Percentiles rank a stretch among this genome's conserved stretches.
Conservation (phyloP, 257 asterid genomes). For the Solanum habrochaites region DNA sequence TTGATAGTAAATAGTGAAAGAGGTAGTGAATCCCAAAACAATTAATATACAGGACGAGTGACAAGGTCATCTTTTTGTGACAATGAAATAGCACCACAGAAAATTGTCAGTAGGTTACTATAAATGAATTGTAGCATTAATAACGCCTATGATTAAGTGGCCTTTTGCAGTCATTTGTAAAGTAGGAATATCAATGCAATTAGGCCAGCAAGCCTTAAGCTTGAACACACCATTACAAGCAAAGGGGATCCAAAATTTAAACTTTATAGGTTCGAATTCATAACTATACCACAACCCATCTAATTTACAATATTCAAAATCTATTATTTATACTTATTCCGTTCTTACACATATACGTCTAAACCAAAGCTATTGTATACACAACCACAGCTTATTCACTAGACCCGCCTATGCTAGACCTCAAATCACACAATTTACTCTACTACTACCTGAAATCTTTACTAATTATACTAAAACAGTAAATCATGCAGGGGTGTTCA, state of each 20-base stretch:
- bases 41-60: background rate
- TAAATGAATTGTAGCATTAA: background rate
- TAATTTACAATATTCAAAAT: background rate
- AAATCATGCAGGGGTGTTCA: background rate
- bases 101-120: background rate
- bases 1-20: constrained; percentile 5
- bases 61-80: background rate
- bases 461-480: background rate
- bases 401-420: background rate
- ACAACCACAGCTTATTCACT: background rate
- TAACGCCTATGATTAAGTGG: background rate
- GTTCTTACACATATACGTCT: background rate
- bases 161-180: background rate
- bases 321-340: background rate
- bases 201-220: background rate
- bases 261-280: background rate
- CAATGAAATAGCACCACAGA: background rate
- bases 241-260: background rate
- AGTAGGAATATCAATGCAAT: background rate
- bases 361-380: background rate
- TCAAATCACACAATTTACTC: background rate
- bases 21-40: constrained; percentile 4
- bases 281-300: background rate
- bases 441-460: background rate
- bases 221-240: background rate